Percentiles rank a stretch among this genome's conserved stretches.
Conservation (phyloP, 371 early-diverging fungal genomes). For the Zancudomyces culisetae region DNA sequence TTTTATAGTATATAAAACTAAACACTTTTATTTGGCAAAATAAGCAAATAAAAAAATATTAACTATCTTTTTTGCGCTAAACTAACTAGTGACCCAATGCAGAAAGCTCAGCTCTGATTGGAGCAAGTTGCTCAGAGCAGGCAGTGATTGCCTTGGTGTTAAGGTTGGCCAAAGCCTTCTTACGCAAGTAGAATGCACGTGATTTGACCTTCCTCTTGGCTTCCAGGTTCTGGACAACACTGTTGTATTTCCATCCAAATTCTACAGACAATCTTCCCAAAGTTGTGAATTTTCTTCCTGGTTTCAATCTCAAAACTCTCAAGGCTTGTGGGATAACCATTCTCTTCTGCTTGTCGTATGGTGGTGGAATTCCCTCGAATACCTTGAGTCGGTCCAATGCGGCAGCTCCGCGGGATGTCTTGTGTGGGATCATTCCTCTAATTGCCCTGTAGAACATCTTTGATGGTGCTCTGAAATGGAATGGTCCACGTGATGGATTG, state of each 20-base stretch:
- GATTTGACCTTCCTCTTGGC: conserved; percentile 92
- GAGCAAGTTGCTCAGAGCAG: conserved; percentile 30
- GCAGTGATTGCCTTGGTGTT: conserved; percentile 36
- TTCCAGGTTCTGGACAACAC: conserved; percentile 87
- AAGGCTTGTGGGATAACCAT: conserved; percentile 94
- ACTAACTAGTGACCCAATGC: conserved; percentile 23
- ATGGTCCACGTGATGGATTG: conserved; percentile 96
- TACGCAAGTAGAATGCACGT: conserved; percentile 82
- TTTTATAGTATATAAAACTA: no score
- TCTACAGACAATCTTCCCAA: conserved; percentile 86
- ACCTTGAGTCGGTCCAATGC: conserved; percentile 95
- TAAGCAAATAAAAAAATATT: no score
- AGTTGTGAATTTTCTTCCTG: conserved; percentile 92
- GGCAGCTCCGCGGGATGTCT: conserved; percentile 93
- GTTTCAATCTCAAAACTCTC: conserved; percentile 88
- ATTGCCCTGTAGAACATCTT: conserved; percentile 95
- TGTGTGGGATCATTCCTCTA: conserved; percentile 99
- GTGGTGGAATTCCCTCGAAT: conserved; percentile 98
- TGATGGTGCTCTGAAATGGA: conserved; percentile 99
- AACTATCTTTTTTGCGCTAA: no score
- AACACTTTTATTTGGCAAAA: no score
- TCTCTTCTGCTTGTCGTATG: conserved; percentile 92
- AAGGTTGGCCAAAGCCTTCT: conserved; percentile 44
- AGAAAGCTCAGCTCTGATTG: conserved; percentile 31
- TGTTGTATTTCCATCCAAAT: conserved; percentile 99